Base-by-base conservation (phyloP, 139 green algal genomes). In the Tetradesmus obliquus region DNA sequence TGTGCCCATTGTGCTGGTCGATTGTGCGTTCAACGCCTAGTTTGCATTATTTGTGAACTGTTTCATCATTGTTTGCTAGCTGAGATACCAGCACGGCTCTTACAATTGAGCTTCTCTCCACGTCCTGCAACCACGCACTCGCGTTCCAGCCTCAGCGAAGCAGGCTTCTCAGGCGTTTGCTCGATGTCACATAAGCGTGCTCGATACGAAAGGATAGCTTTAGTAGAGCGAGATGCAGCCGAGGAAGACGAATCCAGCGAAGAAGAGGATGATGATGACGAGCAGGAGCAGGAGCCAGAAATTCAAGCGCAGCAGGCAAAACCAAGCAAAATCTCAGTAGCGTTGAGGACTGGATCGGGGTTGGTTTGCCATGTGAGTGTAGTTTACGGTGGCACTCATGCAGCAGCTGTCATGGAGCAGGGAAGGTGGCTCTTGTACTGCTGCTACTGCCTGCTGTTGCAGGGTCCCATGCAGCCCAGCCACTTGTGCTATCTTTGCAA, bases 171-270 rank as follows among this genome's bases (percentile, higher is more conserved):
- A 45, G 32, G 32, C 32, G 32, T 72, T 13, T 72, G 72, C 72
- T 7, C 15, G 6, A 90, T 90, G 86, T 84, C 69, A 45, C 54
- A n/a, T 53, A 90, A 90, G 53, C 86, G 86, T 24, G 58, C n/a
- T 12, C 51, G 86, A n/a, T 90, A 74, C 57, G 85, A 81, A 3
- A 55, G 66, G 15, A 79, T 92, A 54, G 85, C 55, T 6, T 60
- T 93, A 3, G 91, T 93, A 55, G 76, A 93, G 58, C 90, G 84
- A 19, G 82, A 92, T 58, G 90, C 90, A 17, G 89, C 88, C 2
- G 91, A 93, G 62, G 92, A 95, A 55, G 92, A 95, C n/a, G 88
- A 93, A 55, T 90, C 66, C 66, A 79, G 88, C n/a, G 72, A 90
- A n/a, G 87, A 92, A 24, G 92, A 91, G 60, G 83, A 91, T 10